Evolutionary conservation across 495 filamentous ascomycete genomes (phyloP), one percentile per base, ranked within the genome.

Genomic region (Staphylotrichum longicolle): DNA sequence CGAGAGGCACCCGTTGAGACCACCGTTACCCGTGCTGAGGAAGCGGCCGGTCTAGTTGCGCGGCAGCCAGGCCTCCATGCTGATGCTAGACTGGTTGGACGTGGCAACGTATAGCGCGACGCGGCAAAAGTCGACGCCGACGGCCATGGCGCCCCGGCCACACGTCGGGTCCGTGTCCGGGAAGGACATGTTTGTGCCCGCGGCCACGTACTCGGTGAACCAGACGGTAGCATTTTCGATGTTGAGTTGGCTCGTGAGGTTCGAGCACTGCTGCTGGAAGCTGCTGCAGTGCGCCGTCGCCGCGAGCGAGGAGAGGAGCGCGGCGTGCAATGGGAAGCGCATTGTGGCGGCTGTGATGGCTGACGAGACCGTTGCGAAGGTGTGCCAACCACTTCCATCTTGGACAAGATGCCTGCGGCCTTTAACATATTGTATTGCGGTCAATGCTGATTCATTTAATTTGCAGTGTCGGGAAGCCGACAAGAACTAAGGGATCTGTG

Each of bases 1-100:
- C 39, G 52, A 44, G 39, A 55, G 52, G 12, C 52, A 54, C 0
- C 51, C 51, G 51, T 54, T 54, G 35, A 54, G 51, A 1, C 51
- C 52, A 12, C 52, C 52, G 39, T 55, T 55, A 27, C 52, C 52
- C 20, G 52, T 55, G 52, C 39, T 55, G 20, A 55, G 11, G 39
- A 55, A 55, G 39, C 52, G 52, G 20, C 52, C 52, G 52, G 52
- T 44, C 52, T 39, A 55, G 52, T 55, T 33, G 20, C 39, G 15
- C 37, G 52, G 52, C 52, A 55, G 39, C 52, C 39, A 55, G 3
- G 52, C 52, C 40, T 55, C 52, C 52, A 55, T 55, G 52, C 37
- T 44, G 52, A 55, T 55, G 39, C 52, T 33, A 37, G 52, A 55
- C 37, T 14, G 15, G 52, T 11, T 44, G 1, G 52, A 44, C 10